A percentile compares a stretch with the other conserved stretches of the same genome.
Evolutionary conservation across 139 green algal species (phyloP).

Genomic region (Volvox africanus): DNA sequence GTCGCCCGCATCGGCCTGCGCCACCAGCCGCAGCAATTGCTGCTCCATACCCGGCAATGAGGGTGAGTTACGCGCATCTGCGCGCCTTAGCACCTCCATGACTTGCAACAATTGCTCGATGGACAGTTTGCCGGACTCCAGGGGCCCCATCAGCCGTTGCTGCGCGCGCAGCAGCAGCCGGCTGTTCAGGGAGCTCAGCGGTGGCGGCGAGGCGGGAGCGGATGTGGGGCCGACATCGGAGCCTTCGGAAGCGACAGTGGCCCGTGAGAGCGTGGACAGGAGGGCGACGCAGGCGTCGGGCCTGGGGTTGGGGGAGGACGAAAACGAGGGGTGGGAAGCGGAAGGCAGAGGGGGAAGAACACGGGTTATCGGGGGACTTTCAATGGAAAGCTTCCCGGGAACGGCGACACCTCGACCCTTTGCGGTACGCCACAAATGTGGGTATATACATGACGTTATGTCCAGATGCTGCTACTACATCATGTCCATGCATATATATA

Average conservation of each 20-base stretch:
- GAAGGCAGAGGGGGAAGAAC: background rate
- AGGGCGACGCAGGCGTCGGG: constrained; percentile 28
- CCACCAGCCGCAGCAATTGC: background rate
- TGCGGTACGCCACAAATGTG: too few relatives aligned
- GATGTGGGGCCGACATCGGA: background rate
- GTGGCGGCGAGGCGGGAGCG: background rate
- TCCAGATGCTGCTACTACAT: too few relatives aligned
- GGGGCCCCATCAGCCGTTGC: constrained; percentile 12
- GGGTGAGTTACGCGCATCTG: background rate
- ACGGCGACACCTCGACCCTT: too few relatives aligned
- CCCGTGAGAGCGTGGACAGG: background rate
- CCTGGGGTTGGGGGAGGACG: background rate
- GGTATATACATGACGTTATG: too few relatives aligned
- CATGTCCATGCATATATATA: too few relatives aligned
- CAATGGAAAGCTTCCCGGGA: too few relatives aligned
- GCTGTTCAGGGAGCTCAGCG: background rate
- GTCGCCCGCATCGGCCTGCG: too few relatives aligned
- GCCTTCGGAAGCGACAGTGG: background rate
- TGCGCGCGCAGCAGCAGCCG: background rate
- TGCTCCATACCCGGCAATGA: constrained; percentile 9
- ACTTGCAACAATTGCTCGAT: background rate
- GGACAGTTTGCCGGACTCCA: constrained; percentile 1
- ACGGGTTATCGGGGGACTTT: too few relatives aligned
- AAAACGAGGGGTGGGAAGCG: background rate
- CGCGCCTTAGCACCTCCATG: background rate